Conservation (phyloP, 192 early-diverging fungal genomes). For the Dimargaris cristalligena region DNA sequence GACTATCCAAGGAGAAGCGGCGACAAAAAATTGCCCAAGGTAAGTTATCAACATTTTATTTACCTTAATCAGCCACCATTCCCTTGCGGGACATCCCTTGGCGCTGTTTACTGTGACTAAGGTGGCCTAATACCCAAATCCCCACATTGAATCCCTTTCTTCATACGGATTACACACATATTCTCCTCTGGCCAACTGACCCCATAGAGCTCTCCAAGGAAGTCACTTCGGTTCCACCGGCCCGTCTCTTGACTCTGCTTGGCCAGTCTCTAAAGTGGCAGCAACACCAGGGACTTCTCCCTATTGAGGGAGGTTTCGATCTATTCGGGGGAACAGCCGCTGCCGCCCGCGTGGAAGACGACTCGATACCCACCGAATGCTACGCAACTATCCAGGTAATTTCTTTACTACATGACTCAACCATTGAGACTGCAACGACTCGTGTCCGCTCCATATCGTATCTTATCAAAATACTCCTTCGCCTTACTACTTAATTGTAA, state of each 20-base stretch:
- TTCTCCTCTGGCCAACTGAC: too few relatives aligned
- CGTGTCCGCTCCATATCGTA: too few relatives aligned
- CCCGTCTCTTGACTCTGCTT: slow-evolving; percentile 66
- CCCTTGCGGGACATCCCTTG: too few relatives aligned
- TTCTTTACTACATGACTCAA: too few relatives aligned
- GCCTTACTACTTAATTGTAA: too few relatives aligned
- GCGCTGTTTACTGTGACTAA: too few relatives aligned
- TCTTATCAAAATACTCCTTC: too few relatives aligned
- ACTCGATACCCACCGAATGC: slow-evolving; percentile 46
- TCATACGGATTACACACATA: too few relatives aligned
- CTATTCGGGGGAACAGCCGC: slow-evolving; percentile 59
- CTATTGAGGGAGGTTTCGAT: slow-evolving; percentile 53
- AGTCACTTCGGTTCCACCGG: slow-evolving; percentile 54
- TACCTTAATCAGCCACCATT: too few relatives aligned
- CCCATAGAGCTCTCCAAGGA: slow-evolving; percentile 33
- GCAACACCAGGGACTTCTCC: slow-evolving; percentile 55
- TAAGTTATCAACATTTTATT: slow-evolving; percentile 15
- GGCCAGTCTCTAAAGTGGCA: slow-evolving; percentile 86
- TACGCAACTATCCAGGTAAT: slow-evolving; percentile 69
- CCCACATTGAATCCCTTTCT: too few relatives aligned
- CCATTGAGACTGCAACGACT: too few relatives aligned
- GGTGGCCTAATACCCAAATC: too few relatives aligned
- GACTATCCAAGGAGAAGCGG: slow-evolving; percentile 39
- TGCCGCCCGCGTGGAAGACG: slow-evolving; percentile 45
- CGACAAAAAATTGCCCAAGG: slow-evolving; percentile 57